These are phyloP conservation scores for Epicoccum sorghinum DNA, from an alignment of 2,329 filamentous ascomycete genomes.

Conservation along the genomic window DNA sequence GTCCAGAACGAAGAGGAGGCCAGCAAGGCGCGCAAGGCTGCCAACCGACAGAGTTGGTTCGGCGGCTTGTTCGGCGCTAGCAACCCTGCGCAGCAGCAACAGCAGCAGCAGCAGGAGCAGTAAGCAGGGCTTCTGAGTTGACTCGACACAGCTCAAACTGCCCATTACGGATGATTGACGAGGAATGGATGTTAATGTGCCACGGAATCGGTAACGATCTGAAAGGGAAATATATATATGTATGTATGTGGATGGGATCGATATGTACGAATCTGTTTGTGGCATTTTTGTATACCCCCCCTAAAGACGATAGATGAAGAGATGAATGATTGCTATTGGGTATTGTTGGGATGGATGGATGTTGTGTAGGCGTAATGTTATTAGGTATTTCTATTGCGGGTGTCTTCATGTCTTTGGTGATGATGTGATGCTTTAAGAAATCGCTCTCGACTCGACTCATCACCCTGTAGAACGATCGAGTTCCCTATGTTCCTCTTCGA, in stretches of 20 bases:
- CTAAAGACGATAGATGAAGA: constrained; percentile 10
- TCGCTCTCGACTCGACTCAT: too few species aligned
- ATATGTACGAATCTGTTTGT: constrained; percentile 9
- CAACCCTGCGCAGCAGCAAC: constrained; percentile 32
- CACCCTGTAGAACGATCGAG: too few species aligned
- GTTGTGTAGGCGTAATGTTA: constrained; percentile 10
- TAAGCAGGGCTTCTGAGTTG: background rate
- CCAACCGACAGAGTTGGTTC: constrained; percentile 56
- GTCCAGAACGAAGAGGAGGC: constrained; percentile 71
- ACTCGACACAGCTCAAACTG: background rate
- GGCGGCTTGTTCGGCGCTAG: constrained; percentile 50
- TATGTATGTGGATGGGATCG: background rate
- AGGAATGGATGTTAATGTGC: constrained; percentile 4
- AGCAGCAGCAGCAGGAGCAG: constrained; percentile 17
- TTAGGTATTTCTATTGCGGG: background rate
- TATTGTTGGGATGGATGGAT: background rate
- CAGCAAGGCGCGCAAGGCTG: constrained; percentile 49
- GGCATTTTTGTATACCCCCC: constrained; percentile 16
- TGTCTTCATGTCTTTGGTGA: background rate
- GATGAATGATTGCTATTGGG: too few species aligned
- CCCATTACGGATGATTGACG: constrained; percentile 4
- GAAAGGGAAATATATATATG: constrained; percentile 4
- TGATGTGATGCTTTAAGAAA: too few species aligned
- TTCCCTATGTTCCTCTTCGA: too few species aligned
- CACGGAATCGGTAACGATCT: too few species aligned